Base-by-base conservation (phyloP, 371 early-diverging fungal genomes). In the Syncephalis fuscata region DNA sequence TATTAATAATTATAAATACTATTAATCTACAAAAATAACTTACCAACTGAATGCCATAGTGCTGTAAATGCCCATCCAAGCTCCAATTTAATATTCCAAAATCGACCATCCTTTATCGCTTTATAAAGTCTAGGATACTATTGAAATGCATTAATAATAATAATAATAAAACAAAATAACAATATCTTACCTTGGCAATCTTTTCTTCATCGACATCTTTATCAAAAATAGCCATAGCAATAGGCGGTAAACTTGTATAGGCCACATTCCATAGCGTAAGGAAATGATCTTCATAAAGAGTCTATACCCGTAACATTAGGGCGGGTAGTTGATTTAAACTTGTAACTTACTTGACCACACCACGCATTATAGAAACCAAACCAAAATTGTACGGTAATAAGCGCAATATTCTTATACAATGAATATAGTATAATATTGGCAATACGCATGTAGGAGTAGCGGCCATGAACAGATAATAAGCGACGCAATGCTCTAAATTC, bases 361-460 rank as follows among this genome's bases (percentile, higher is more conserved):
- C 78, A 90, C 0, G 78, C 88, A 46, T 80, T 85, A 65, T 79
- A 73, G 50, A 79, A 72, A 39, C 76, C 80, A 61, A 71, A 80
- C 63, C 78, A 76, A 23, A 78, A 76, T 58, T 76, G 76, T 20
- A 73, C 68, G 17, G 79, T 65, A 38, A 80, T 73, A 65, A 83
- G 74, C 17, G 82, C 78, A 26, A 85, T 71, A 53, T 84, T 85
- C 63, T 89, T 89, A 72, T 83, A 86, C 59, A 90, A 87, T 54
- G 70, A 87, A 50, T 65, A 84, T 60, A 77, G 78, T 50, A 77
- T 78, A 44, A 82, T 67, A 57, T 74, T 73, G 52, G 80, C 68
- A 50, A 84, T 64, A 23, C 89, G 71, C 41, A 74, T 66, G 50
- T 88, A 88, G 45, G 78, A 71, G 73, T 77, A 86, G n/a, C 77